Base-by-base conservation (phyloP, 805 yeast species). In the Metschnikowia vanudenii region DNA sequence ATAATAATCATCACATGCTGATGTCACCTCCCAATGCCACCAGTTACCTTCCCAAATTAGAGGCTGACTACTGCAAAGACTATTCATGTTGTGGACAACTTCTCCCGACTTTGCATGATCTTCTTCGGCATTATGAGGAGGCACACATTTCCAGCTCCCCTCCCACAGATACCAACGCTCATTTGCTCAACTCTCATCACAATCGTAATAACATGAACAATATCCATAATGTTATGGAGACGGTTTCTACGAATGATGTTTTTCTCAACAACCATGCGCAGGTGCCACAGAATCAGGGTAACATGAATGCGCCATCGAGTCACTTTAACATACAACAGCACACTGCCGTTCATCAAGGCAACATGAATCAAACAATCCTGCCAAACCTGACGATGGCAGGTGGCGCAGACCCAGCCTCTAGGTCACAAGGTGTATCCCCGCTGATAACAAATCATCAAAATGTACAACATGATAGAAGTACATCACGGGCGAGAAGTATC, bases 41-140 rank as follows among this genome's bases (percentile, higher is more conserved):
- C 22, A 80, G 94, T 8, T 94, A 92, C 64, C 75, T 94, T 51
- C 97, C 98, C 16, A 88, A 88, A 60, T 74, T 92, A 49, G 99
- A 92, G 67, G 96, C 96, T 9, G 91, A 91, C 64, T 94, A 92
- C 68, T 94, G 99, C 67, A 88, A 87, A 65, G 99, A 94, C 71
- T 94, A 94, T 68, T 82, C 89, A 42, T 94, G 99, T 69, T 94
- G 99, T 71, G 99, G 98, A 24, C 85, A 87, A 62, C 73, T 85
- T 36, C 76, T 94, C 51, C 98, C 98, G 28, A 91, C 96, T 11
- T 73, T 94, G 54, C 99, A 94, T 65, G 99, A 94, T 64, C 74
- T 94, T 51, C 75, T 94, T 52, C 81, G 94, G 57, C 99, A 94
- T 65, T 94, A 94, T 64, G 99, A 94, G 64, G 98, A 94, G 67